Percentiles rank a stretch among this genome's conserved stretches.
phyloP scores from a whole-genome alignment of 1,284 basidiomycete species.

The Leccinum glutinopallens region DNA sequence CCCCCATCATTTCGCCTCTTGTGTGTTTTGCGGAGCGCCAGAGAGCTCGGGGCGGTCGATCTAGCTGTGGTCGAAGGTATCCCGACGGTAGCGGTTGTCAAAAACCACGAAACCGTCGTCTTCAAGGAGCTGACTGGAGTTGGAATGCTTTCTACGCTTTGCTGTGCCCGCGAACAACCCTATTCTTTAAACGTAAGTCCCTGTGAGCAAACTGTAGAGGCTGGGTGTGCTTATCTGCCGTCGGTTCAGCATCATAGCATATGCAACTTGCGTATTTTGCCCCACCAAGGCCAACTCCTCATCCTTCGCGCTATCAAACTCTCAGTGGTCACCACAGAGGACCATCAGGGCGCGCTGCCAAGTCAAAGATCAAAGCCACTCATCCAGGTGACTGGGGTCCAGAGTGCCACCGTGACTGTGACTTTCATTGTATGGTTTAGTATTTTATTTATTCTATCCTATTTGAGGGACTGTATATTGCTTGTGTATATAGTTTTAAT shows the following conservation, averaged over 20 bases:
- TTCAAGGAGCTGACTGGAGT: constrained; percentile 47
- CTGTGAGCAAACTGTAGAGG: not conserved
- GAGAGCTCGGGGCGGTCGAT: constrained; percentile 44
- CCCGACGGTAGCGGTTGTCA: constrained; percentile 49
- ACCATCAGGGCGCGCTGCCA: too few species aligned
- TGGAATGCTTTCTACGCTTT: constrained; percentile 29
- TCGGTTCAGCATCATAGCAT: constrained; percentile 46
- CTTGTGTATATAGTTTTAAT: too few species aligned
- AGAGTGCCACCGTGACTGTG: too few species aligned
- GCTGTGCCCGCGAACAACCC: constrained; percentile 31
- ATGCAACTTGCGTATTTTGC: constrained; percentile 54
- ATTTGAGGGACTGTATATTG: too few species aligned
- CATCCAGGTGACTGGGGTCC: too few species aligned
- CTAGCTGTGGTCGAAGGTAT: constrained; percentile 48
- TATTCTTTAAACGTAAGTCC: constrained; percentile 23
- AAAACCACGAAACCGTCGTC: constrained; percentile 45
- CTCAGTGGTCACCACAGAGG: too few species aligned
- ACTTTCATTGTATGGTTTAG: too few species aligned
- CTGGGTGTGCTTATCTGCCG: constrained; percentile 14
- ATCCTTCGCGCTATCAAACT: constrained; percentile 50
- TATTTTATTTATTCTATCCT: too few species aligned
- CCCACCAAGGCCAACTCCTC: constrained; percentile 55
- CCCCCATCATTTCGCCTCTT: constrained; percentile 46
- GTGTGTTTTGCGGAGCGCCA: constrained; percentile 41
- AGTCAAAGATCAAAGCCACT: too few species aligned